Base-by-base conservation (phyloP, 2,329 filamentous ascomycete genomes). In the Beauveria bassiana region DNA sequence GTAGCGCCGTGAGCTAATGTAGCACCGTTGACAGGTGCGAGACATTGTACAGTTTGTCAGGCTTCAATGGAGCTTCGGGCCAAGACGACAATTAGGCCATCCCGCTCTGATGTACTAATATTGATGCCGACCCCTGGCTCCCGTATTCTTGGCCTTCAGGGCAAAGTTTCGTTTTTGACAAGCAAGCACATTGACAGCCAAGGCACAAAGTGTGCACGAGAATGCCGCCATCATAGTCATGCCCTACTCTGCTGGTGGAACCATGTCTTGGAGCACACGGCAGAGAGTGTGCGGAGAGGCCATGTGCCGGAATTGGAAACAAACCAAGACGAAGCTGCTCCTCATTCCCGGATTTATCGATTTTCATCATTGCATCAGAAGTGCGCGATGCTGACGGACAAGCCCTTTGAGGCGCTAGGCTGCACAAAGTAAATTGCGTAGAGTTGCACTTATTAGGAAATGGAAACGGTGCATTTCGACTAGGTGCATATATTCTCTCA, bases 1-100 rank as follows among this genome's bases (percentile, higher is more conserved):
- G 47, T 52, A 61, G 58, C 46, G 58, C 51, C 43, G 10, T 38
- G 45, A 54, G 59, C 59, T 55, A 61, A 61, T 55, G 59, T 61
- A 55, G 51, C 59, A 55, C 59, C 59, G 51, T 61, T 61, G 57
- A 52, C 55, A 52, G 5, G 42, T 45, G 47, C 42, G 38, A 60
- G 57, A 59, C 46, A 59, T 31, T 16, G 22, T n/a, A 28, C 45
- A 12, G 5, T 22, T 22, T 38, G 12, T 38, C 34, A 38, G 34
- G 12, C 34, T 38, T 38, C 12, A 38, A 12, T 34, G 9, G 26
- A 47, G 43, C 20, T 16, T 31, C 28, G 28, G 28, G 43, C 28
- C 16, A n/a, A 28, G 54, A 54, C 12, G 18, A 20, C 26, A 22
- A 12, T 22, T 56, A 46, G 42, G 53, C 24, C 40, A 56, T 56